These are phyloP conservation scores for Ballota nigra DNA, from an alignment of 257 asterid species.

Conservation along the genomic window DNA sequence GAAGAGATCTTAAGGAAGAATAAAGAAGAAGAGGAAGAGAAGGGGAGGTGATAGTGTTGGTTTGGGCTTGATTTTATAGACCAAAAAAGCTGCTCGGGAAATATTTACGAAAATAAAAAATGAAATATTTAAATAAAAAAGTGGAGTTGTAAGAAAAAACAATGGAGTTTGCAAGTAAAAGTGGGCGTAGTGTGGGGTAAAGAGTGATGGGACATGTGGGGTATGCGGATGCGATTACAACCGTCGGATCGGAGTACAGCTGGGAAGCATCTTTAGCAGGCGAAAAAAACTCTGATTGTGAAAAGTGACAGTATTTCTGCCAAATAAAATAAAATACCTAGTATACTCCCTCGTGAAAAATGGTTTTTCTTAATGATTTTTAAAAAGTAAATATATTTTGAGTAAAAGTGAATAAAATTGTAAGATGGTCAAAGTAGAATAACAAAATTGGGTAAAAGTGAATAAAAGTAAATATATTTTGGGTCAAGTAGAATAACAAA, in stretches of 20 bases:
- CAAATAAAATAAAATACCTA: no score
- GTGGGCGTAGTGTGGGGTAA: slow-evolving; percentile 28
- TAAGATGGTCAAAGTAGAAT: no score
- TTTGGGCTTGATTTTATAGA: slow-evolving; percentile 60
- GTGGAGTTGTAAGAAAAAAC: slow-evolving; percentile 2
- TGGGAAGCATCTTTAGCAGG: slow-evolving; percentile 42
- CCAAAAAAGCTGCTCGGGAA: slow-evolving; percentile 24
- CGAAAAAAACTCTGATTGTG: neutral
- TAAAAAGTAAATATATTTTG: no score
- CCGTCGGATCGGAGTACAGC: slow-evolving; percentile 51
- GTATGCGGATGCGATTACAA: slow-evolving; percentile 36
- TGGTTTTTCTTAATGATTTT: no score
- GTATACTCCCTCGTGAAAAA: no score
- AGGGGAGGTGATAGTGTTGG: slow-evolving; percentile 32
- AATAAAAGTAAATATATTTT: no score
- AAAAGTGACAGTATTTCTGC: neutral
- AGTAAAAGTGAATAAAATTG: no score
- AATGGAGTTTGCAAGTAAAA: slow-evolving; percentile 28
- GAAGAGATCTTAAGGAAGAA: neutral
- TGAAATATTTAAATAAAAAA: neutral
- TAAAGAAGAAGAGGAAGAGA: neutral
- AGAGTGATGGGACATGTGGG: slow-evolving; percentile 63
- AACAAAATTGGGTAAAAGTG: no score
- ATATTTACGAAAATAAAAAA: neutral
- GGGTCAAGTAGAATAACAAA: no score